Evolutionary conservation across 2,329 filamentous ascomycete species (phyloP), one percentile per base, ranked within the genome.

Genomic region (Nemania serpens): DNA sequence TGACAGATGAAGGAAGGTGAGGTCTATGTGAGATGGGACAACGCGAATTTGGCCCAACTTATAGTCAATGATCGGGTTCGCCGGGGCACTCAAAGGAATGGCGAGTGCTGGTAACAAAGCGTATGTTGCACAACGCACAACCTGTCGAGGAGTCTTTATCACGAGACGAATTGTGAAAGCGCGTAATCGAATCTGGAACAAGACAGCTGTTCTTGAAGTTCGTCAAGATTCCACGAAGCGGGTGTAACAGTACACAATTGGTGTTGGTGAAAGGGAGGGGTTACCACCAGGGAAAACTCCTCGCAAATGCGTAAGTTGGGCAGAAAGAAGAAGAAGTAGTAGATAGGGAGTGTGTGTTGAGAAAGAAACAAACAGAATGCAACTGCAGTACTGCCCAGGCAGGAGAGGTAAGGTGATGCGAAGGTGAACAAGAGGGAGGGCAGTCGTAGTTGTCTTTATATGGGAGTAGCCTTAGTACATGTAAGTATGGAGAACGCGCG

Each of bases 51-150:
- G 20, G 6, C 3, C 47, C 37, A 29, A 55, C 54, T 62, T 62
- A 64, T 62, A 59, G 6, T 54, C 59, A 54, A 57, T 52, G 51
- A 39, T 17, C 1, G 5, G 37, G 4, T 53, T 49, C 48, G 29
- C 57, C 50, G 56, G 43, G 37, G 54, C 49, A 54, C 55, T 60
- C 53, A 59, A 62, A 62, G 53, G 60, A 57, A 58, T 39, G 58
- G 33, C 13, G 45, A 57, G 49, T 50, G 29, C 2, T 6, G 25
- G 50, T 18, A 4, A 62, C 59, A 62, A 58, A 59, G 55, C 15
- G 18, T 54, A 29, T 53, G 7, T 37, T 34, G 18, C 46, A 25
- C 36, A 36, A 18, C 25, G 25, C 25, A 29, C n/a, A 13, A 33
- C 33, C 54, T 55, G 42, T 57, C 34, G 43, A 43, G 15, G 46